Evolutionary conservation across 2,329 filamentous ascomycete genomes (phyloP).

Genomic region (Epichloe uncinata): DNA sequence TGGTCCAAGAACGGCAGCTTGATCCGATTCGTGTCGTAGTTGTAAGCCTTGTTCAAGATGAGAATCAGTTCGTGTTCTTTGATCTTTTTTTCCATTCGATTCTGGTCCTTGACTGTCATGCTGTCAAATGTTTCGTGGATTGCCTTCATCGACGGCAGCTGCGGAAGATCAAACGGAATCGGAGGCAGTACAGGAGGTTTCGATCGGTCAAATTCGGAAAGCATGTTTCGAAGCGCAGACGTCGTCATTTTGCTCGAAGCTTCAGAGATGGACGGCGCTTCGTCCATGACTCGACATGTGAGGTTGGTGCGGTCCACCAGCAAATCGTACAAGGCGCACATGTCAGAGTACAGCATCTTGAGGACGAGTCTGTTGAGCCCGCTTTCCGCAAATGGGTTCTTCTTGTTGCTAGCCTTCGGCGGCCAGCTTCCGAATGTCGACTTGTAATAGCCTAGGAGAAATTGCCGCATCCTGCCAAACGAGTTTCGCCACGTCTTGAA

Average conservation of each 20-base stretch:
- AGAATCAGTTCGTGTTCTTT: slow-evolving; percentile 67
- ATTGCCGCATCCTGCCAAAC: slow-evolving; percentile 62
- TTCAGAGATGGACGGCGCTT: slow-evolving; percentile 41
- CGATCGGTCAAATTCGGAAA: slow-evolving; percentile 80
- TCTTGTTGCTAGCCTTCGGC: slow-evolving; percentile 81
- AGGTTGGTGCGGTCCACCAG: slow-evolving; percentile 67
- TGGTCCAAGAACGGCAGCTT: slow-evolving; percentile 51
- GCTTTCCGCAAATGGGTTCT: slow-evolving; percentile 75
- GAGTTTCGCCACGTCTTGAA: slow-evolving; percentile 74
- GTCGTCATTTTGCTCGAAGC: slow-evolving; percentile 47
- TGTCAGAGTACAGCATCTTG: slow-evolving; percentile 70
- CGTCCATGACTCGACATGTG: slow-evolving; percentile 66
- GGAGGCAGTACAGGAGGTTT: slow-evolving; percentile 83
- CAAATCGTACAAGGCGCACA: slow-evolving; percentile 78
- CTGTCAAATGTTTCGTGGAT: slow-evolving; percentile 51
- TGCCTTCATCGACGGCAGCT: slow-evolving; percentile 55
- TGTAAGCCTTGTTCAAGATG: slow-evolving; percentile 70
- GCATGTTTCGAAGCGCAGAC: slow-evolving; percentile 61
- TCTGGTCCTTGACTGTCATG: slow-evolving; percentile 59
- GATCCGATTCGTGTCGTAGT: slow-evolving; percentile 52
- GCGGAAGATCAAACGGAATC: slow-evolving; percentile 78
- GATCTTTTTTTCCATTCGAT: slow-evolving; percentile 57
- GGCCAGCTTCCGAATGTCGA: slow-evolving; percentile 59
- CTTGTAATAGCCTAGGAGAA: slow-evolving; percentile 56
- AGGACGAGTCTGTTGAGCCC: slow-evolving; percentile 78